These are phyloP conservation scores for Candolleomyces efflorescens DNA, from an alignment of 768 basidiomycete species.

Conservation along the genomic window DNA sequence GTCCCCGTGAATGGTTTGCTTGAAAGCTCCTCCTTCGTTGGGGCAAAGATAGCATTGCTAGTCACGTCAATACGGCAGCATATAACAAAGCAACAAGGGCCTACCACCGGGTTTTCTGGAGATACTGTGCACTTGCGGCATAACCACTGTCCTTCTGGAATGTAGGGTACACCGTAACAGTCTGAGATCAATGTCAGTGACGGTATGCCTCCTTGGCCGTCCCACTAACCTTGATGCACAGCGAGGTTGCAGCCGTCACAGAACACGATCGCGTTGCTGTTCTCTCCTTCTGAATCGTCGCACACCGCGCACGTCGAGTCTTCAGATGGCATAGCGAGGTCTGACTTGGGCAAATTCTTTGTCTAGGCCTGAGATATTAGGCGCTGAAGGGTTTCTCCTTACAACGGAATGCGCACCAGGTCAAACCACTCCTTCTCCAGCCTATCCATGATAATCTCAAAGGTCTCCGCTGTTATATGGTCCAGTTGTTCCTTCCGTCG, in stretches of 20 bases:
- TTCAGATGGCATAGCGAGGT: conserved; percentile 84
- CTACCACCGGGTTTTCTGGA: conserved; percentile 91
- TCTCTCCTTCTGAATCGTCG: conserved; percentile 98
- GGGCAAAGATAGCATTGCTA: conserved; percentile 96
- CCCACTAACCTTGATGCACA: conserved; percentile 88
- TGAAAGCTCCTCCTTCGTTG: conserved; percentile 96
- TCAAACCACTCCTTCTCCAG: conserved; percentile 99
- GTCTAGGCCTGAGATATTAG: conserved; percentile 46
- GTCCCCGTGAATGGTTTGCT: conserved; percentile 87
- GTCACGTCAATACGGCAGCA: not conserved
- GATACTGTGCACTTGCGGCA: conserved; percentile 98
- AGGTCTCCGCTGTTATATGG: conserved; percentile 74
- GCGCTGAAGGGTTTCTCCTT: not conserved
- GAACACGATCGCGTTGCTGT: conserved; percentile 98
- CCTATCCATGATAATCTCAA: conserved; percentile 96
- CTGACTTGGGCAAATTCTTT: conserved; percentile 88
- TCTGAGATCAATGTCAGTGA: conserved; percentile 43
- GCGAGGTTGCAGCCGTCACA: conserved; percentile 99
- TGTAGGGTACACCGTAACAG: conserved; percentile 98
- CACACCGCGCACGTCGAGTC: conserved; percentile 97
- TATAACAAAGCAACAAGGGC: conserved; percentile 21
- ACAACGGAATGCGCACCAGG: conserved; percentile 48
- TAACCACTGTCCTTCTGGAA: conserved; percentile 99
- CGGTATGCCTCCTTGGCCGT: not conserved
- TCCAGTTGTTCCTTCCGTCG: conserved; percentile 73